Percentiles rank a stretch among this genome's conserved stretches.
These are phyloP conservation scores for Lanzia echinophila DNA, from an alignment of 2,329 filamentous ascomycete species.

Conservation along the genomic window DNA sequence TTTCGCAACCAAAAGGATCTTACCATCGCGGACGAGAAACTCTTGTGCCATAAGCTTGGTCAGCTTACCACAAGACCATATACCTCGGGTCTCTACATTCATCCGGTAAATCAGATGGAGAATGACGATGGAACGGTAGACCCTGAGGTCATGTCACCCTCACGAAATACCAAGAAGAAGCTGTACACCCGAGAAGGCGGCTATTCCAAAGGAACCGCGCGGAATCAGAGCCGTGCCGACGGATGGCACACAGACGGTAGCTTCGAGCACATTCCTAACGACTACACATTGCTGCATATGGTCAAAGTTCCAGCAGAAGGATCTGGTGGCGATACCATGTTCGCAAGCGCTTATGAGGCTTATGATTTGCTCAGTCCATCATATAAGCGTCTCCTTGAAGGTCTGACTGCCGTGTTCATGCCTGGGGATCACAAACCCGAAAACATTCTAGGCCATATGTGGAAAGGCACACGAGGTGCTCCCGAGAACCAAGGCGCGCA, in stretches of 20 bases:
- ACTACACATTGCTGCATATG: constrained; percentile 48
- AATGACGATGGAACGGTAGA: neutral
- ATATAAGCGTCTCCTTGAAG: too few relatives aligned
- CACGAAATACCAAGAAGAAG: constrained; percentile 4
- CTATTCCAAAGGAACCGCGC: neutral
- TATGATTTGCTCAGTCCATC: constrained; percentile 45
- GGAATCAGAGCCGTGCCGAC: constrained; percentile 19
- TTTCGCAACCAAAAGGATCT: constrained; percentile 43
- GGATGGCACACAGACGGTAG: constrained; percentile 42
- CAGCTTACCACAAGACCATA: constrained; percentile 50
- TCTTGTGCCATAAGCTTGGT: constrained; percentile 48
- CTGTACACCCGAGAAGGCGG: neutral
- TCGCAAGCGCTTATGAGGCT: constrained; percentile 35
- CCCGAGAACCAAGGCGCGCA: constrained; percentile 50
- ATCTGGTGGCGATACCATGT: constrained; percentile 19
- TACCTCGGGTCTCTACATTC: constrained; percentile 45
- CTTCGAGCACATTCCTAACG: constrained; percentile 44
- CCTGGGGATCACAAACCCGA: constrained; percentile 40
- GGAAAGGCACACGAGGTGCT: constrained; percentile 39
- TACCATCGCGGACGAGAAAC: constrained; percentile 38
- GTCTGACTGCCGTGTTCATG: constrained; percentile 40
- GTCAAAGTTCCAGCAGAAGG: constrained; percentile 48
- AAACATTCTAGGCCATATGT: constrained; percentile 35
- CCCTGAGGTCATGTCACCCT: neutral
- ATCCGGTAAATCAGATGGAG: constrained; percentile 37